Base-by-base conservation (phyloP, 805 yeast genomes). In the Schizosaccharomyces octosporus region DNA sequence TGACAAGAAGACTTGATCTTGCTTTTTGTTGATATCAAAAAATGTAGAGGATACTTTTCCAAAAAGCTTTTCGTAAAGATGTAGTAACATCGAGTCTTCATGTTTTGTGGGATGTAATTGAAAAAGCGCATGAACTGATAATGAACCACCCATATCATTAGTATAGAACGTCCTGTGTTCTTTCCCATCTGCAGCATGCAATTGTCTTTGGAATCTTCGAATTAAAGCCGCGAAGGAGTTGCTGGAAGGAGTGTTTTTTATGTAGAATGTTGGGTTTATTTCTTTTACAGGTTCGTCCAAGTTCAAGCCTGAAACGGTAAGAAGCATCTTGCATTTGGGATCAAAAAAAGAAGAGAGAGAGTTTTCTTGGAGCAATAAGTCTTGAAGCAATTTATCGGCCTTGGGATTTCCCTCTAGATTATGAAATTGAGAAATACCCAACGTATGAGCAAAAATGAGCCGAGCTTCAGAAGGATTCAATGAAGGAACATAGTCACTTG, bases 401-500 rank as follows among this genome's bases (percentile, higher is more conserved):
- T 29, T 29, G 6, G 36, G n/a, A 24, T 51, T 17, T 29, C 36
- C n/a, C n/a, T 21, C 11, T 29, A 64, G 64, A 62, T 64, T 64
- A 62, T 64, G 66, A 63, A 64, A 64, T 27, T 64, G 63, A 31
- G 66, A 64, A 43, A 64, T 66, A 24, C 64, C 66, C 54, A 64
- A 64, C 51, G 63, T 63, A 63, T 64, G 66, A 68, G 81, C 81
- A 73, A 81, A 79, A 67, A 79, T 83, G 69, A 81, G 77, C 72
- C 81, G 80, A 66, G 80, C 76, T 77, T 81, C 82, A 70, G 82
- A 84, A 69, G 81, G 83, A 68, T 64, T 64, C 39, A 64, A 61
- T 51, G 62, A 54, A 36, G 66, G 66, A 42, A 64, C 63, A 59
- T 64, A 63, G 11, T 13, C n/a, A 19, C 11, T 4, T 13, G 13